Evolutionary conservation across 257 asterid species (phyloP).

Genomic region (Fraxinus pennsylvanica): DNA sequence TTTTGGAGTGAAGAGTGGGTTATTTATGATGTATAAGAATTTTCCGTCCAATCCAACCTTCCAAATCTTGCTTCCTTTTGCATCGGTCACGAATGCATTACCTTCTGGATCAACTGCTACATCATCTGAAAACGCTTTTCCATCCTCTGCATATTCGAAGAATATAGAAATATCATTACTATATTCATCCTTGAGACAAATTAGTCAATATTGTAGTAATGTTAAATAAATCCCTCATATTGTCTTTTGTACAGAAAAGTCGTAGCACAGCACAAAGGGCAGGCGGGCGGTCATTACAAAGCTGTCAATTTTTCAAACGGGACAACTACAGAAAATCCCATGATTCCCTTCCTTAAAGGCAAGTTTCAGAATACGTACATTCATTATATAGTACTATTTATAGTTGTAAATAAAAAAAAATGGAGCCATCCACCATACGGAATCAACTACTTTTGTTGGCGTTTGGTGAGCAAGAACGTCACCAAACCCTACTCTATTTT

Average conservation of each 20-base stretch:
- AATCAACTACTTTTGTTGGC: conserved; percentile 6
- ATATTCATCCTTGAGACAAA: too few relatives aligned
- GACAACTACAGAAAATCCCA: conserved; percentile 14
- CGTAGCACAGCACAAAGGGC: neutral
- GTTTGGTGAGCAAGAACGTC: conserved; percentile 2
- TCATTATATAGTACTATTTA: too few relatives aligned
- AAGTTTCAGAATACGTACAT: neutral
- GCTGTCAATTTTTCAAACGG: conserved; percentile 1
- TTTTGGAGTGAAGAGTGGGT: conserved; percentile 58
- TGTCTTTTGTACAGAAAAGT: neutral
- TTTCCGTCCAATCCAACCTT: conserved; percentile 70
- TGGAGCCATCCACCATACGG: neutral
- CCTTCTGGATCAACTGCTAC: conserved; percentile 79
- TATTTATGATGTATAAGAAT: conserved; percentile 44
- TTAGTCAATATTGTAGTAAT: neutral
- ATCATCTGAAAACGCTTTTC: conserved; percentile 70
- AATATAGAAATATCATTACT: neutral
- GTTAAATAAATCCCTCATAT: neutral
- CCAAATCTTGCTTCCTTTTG: conserved; percentile 69
- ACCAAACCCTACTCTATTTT: too few relatives aligned
- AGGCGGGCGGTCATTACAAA: too few relatives aligned
- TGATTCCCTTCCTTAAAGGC: neutral
- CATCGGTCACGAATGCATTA: conserved; percentile 71
- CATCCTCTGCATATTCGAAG: conserved; percentile 46
- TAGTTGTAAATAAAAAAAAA: neutral